Evolutionary conservation across 108 stramenopile species (phyloP).

Genomic region (Pseudonitzschia pungens): DNA sequence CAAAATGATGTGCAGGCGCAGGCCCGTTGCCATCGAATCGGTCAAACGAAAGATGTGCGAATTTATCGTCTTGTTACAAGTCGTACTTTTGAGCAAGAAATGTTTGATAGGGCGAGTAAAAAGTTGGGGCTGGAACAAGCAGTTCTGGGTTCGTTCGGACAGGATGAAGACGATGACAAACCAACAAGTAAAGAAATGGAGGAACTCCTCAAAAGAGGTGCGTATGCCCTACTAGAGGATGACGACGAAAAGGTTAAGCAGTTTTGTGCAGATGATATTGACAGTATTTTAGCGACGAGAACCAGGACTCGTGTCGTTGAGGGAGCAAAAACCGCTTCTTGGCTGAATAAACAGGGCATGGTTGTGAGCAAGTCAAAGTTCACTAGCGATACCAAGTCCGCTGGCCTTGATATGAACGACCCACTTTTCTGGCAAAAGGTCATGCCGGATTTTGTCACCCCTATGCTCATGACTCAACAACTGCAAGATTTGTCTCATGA

Average conservation of each 20-base stretch:
- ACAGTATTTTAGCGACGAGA: constrained; percentile 83
- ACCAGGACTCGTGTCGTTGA: constrained; percentile 88
- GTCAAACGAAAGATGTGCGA: constrained; percentile 95
- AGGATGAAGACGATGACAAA: constrained; percentile 86
- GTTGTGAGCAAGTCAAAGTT: constrained; percentile 84
- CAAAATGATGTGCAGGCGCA: constrained; percentile 99
- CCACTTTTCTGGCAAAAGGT: constrained; percentile 95
- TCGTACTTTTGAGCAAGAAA: constrained; percentile 96
- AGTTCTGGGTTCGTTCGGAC: constrained; percentile 91
- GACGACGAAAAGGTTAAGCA: constrained; percentile 83
- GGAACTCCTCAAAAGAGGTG: constrained; percentile 87
- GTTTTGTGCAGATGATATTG: constrained; percentile 91
- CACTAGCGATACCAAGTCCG: constrained; percentile 62
- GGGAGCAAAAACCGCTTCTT: constrained; percentile 86
- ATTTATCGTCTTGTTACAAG: constrained; percentile 97
- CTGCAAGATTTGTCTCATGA: constrained; percentile 54
- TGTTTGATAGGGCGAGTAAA: constrained; percentile 97
- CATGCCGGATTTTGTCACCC: constrained; percentile 93
- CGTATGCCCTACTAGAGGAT: constrained; percentile 88
- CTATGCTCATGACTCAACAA: constrained; percentile 68
- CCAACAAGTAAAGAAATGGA: constrained; percentile 93
- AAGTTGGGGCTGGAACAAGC: constrained; percentile 99
- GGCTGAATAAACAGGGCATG: constrained; percentile 88
- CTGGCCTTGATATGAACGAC: constrained; percentile 84
- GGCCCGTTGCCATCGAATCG: constrained; percentile 98